Conservation (phyloP, 192 early-diverging fungal genomes). For the Entophlyctis luteolus region DNA sequence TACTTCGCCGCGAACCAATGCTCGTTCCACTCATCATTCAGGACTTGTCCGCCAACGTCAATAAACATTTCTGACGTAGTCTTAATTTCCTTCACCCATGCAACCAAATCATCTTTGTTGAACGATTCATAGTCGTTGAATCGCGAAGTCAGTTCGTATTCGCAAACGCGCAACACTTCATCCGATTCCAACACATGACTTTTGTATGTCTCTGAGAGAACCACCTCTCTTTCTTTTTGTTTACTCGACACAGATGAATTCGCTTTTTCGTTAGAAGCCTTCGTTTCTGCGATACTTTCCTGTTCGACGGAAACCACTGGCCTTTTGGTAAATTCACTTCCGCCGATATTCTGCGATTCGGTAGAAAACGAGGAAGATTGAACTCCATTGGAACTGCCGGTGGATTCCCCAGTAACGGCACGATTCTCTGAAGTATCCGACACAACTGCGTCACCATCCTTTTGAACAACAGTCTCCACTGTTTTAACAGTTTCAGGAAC, state of each 20-base stretch:
- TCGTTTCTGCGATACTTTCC: background rate
- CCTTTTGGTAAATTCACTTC: background rate
- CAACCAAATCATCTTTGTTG: background rate
- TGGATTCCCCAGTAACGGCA: background rate
- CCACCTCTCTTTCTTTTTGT: background rate
- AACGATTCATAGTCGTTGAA: background rate
- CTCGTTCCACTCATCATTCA: conserved; percentile 9
- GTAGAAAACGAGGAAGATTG: background rate
- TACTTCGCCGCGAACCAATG: background rate
- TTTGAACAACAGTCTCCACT: background rate
- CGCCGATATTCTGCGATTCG: background rate
- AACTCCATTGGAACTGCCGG: background rate
- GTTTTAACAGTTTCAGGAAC: background rate
- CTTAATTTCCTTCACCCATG: conserved; percentile 21
- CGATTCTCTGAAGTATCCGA: background rate
- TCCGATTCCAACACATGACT: conserved; percentile 3
- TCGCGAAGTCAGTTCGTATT: conserved; percentile 2
- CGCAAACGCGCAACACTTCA: conserved; percentile 2
- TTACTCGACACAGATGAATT: background rate
- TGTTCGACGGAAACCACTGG: background rate
- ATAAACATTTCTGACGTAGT: conserved; percentile 10
- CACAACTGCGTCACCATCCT: background rate
- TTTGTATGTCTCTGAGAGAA: conserved; percentile 4
- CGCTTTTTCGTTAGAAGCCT: background rate
- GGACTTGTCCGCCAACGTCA: conserved; percentile 4